Evolutionary conservation across 164 flowering plant species (phyloP), one percentile per base, ranked within the genome.

Genomic region (Kingdonia uniflora): DNA sequence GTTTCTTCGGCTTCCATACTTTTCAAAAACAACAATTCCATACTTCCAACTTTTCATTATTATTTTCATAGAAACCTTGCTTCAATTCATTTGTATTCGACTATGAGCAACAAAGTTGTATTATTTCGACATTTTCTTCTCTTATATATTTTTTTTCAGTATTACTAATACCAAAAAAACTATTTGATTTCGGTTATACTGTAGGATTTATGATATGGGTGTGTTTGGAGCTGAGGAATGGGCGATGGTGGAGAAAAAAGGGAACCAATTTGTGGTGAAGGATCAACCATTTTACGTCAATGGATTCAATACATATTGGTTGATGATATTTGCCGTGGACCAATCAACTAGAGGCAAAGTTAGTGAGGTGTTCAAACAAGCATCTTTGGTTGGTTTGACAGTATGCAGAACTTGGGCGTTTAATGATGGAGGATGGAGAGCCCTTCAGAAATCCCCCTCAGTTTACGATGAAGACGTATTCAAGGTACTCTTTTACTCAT

Each of bases 381-480:
- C 95, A 2, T 73, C 94, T 44, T 68, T 90, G 6, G 92, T 72
- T 1, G 91, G 98, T 5, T 71, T 92, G 16, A 75, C 90, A 1
- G 92, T 92, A 1, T 87, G 98, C 53, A 70, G 98, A 63, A 92
- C 98, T 16, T 92, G 96, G 98, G 98, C 90, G 48, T 92, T 92
- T 59, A 87, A 87, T 54, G 98, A 91, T 58, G 98, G 98, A 25
- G 84, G 79, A 42, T 85, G 88, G 87, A 70, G 87, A 53, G 98
- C 98, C 55, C 94, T 92, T 61, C 96, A 87, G 71, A 92, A 75
- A 67, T 76, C 95, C 6, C 98, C 95, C 19, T 67, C 77, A 12
- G 84, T 84, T 57, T 91, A 85, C 49, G 98, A 87, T 57, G 95
- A 91, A 72, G 74, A 79, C 0, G 92, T 87, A 47, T 91, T 91